Evolutionary conservation across 306 rosid species (phyloP).

Genomic region (Prunus dulcis): DNA sequence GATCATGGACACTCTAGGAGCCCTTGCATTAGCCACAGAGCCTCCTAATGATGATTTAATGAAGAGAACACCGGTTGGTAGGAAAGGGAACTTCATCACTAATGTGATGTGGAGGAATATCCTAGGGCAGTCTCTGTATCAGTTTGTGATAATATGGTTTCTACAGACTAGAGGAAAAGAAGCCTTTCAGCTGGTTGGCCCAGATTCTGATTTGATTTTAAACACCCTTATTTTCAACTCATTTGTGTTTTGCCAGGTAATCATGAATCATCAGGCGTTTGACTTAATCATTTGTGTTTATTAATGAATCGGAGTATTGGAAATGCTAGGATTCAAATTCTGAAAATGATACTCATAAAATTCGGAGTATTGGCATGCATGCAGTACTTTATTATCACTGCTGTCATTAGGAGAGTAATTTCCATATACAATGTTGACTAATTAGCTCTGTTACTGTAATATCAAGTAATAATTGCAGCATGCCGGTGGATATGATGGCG

Average conservation of each 20-base stretch:
- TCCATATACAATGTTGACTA: no score
- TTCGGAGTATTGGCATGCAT: neutral
- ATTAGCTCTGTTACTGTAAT: no score
- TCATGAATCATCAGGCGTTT: slow-evolving; percentile 12
- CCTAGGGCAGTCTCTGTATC: slow-evolving; percentile 85
- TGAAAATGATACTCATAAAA: neutral
- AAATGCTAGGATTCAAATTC: neutral
- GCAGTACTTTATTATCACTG: neutral
- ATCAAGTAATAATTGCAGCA: no score
- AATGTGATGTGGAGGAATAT: slow-evolving; percentile 99
- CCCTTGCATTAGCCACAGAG: slow-evolving; percentile 95
- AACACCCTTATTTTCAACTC: slow-evolving; percentile 95
- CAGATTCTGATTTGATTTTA: slow-evolving; percentile 64
- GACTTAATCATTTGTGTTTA: slow-evolving; percentile 1
- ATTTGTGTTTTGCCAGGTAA: slow-evolving; percentile 97
- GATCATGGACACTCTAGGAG: slow-evolving; percentile 99
- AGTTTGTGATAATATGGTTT: slow-evolving; percentile 76
- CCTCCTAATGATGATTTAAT: slow-evolving; percentile 85
- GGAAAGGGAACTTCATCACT: slow-evolving; percentile 93
- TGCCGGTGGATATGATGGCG: no score
- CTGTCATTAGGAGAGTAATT: neutral
- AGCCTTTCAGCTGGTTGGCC: slow-evolving; percentile 63
- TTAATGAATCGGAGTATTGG: neutral
- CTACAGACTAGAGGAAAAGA: slow-evolving; percentile 86
- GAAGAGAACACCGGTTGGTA: slow-evolving; percentile 91